phyloP scores from a whole-genome alignment of 2,329 filamentous ascomycete species.

The Alternaria rosae region DNA sequence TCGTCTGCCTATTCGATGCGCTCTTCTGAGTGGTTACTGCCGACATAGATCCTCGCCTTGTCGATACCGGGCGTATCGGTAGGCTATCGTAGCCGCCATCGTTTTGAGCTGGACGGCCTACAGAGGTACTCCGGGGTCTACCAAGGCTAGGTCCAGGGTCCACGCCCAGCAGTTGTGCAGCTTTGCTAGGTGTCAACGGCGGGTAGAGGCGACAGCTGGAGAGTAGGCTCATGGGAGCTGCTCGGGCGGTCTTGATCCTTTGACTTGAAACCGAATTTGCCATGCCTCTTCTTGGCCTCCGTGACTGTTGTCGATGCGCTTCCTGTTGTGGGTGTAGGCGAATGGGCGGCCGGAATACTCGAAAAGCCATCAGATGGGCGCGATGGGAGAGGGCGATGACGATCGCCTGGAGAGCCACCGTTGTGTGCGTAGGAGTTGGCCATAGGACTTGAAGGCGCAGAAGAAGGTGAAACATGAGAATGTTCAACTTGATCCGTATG shows the following conservation, averaged over 20 bases:
- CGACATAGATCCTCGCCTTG: constrained; percentile 5
- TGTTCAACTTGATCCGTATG: constrained; percentile 7
- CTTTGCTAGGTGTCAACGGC: constrained; percentile 30
- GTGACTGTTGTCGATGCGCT: constrained; percentile 1
- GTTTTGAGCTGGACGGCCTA: constrained; percentile 1
- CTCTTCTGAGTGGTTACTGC: constrained; percentile 6
- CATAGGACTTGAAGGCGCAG: constrained; percentile 2
- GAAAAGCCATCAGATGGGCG: constrained; percentile 1
- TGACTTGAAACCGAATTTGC: constrained; percentile 21
- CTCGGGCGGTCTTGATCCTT: constrained; percentile 17
- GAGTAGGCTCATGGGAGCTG: constrained; percentile 8
- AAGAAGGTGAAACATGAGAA: constrained; percentile 6
- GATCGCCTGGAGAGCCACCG: constrained; percentile 4
- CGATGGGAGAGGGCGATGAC: neutral
- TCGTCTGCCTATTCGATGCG: constrained; percentile 9
- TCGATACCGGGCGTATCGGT: constrained; percentile 11
- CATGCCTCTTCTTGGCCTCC: constrained; percentile 28
- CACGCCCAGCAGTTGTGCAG: constrained; percentile 30
- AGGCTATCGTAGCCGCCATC: constrained; percentile 5
- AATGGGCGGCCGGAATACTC: neutral
- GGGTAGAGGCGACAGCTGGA: constrained; percentile 24
- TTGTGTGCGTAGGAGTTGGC: constrained; percentile 6
- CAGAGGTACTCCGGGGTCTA: constrained; percentile 3
- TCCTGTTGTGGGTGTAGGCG: constrained; percentile 9
- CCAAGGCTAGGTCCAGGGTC: neutral